phyloP scores from a whole-genome alignment of 805 yeast species.

The Wickerhamiella domercqiae region DNA sequence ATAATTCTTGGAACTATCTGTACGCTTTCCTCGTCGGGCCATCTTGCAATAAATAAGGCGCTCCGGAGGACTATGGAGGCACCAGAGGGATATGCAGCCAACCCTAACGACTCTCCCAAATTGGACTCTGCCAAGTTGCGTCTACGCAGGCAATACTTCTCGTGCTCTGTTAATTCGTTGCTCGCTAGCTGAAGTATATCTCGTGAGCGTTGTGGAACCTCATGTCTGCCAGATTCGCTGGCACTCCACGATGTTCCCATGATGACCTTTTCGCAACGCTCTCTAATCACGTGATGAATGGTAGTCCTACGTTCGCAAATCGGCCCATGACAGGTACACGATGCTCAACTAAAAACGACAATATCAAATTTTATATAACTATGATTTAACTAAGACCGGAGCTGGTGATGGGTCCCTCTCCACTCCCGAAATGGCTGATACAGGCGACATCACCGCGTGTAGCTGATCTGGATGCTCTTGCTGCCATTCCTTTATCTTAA shows the following conservation, averaged over 20 bases:
- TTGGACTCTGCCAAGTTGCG: background rate
- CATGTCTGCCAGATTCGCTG: too few relatives aligned
- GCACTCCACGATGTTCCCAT: too few relatives aligned
- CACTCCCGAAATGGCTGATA: too few relatives aligned
- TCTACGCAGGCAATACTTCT: background rate
- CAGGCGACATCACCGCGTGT: slow-evolving; percentile 24
- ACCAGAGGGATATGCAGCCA: background rate
- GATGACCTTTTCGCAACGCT: too few relatives aligned
- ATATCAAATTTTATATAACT: too few relatives aligned
- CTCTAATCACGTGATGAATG: too few relatives aligned
- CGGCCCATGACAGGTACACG: too few relatives aligned
- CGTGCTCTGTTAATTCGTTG: background rate
- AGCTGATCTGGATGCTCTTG: slow-evolving; percentile 50
- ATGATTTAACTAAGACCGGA: too few relatives aligned
- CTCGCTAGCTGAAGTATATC: background rate
- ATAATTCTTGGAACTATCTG: background rate
- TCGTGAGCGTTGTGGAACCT: too few relatives aligned
- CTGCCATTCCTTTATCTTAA: slow-evolving; percentile 66
- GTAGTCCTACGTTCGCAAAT: too few relatives aligned
- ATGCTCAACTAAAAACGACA: too few relatives aligned
- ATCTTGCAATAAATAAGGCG: background rate
- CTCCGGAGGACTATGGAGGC: background rate
- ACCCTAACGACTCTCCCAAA: background rate
- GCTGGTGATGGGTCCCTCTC: too few relatives aligned
- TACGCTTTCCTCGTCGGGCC: background rate